These are phyloP conservation scores for Scheffersomyces segobiensis DNA, from an alignment of 1,139 yeast genomes.

Conservation along the genomic window DNA sequence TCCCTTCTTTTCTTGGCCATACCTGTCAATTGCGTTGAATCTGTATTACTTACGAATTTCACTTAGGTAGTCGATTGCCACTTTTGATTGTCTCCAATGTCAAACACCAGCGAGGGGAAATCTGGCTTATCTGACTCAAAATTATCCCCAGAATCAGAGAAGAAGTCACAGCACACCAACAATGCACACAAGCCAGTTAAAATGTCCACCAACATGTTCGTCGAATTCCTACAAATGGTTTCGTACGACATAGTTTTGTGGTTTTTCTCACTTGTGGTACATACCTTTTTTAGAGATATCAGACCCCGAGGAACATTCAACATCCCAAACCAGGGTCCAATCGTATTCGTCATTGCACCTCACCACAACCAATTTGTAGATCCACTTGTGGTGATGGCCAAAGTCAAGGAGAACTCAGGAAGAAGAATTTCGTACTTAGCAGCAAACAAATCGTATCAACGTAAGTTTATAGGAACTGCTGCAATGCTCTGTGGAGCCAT, in stretches of 20 bases:
- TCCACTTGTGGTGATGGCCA: conserved; percentile 42
- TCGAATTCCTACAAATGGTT: conserved; percentile 4
- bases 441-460: conserved; percentile 18
- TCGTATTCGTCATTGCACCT: conserved; percentile 48
- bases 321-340: conserved; percentile 41
- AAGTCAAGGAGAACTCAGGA: conserved; percentile 34
- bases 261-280: conserved; percentile 38
- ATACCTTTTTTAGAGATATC: conserved; percentile 47
- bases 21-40: neutral
- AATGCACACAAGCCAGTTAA: neutral
- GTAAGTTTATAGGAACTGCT: conserved; percentile 47
- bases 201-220: neutral
- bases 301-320: conserved; percentile 41
- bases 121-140: neutral
- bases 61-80: neutral
- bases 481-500: conserved; percentile 63
- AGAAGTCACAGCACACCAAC: neutral
- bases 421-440: conserved; percentile 31
- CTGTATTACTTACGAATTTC: neutral
- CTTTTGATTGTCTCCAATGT: neutral
- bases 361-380: conserved; percentile 50
- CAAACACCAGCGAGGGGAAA: neutral
- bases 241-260: conserved; percentile 35
- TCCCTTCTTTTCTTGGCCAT: no score
- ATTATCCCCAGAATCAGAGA: neutral